Base-by-base conservation (phyloP, 441 rosid species). In the Pelargonium citronellum region DNA sequence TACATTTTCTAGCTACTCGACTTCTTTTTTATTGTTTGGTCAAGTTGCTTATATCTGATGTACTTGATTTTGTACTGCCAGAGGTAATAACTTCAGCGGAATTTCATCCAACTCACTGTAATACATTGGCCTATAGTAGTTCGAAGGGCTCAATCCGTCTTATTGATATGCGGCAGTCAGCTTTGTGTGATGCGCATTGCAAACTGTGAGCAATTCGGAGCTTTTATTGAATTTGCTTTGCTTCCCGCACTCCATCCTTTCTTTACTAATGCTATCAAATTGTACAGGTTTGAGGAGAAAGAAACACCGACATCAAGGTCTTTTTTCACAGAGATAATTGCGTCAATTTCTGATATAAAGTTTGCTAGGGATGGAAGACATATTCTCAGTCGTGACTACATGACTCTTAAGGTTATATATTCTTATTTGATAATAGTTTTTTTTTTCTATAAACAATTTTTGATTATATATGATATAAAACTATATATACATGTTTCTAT, bases 11-110 rank as follows among this genome's bases (percentile, higher is more conserved):
- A 22, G 24, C 24, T 22, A 22, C 24, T 22, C 24, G 24, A 22
- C 24, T 22, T 22, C 24, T 22, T 1, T 22, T 22, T 22, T 22
- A 22, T 22, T 22, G 24, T 24, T 24, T 24, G 30, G 30, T 24
- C 30, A 24, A 24, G 3, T 22, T 24, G 30, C 30, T 24, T 5
- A 19, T 53, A 7, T 53, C 16, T 53, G 15, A 51, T 51, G 16
- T 61, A 49, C 66, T 64, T 74, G 58, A 39, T 19, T 77, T 77
- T 9, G 41, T 81, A 58, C 62, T 75, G 77, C 84, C 95, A 95
- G 99, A 92, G 96, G 99, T 95, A 72, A 92, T 95, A 71, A 95
- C 99, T 62, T 87, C 97, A 73, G 97, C 99, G 55, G 99, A 95
- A 66, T 95, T 95, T 79, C 99, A 95, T 77, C 99, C 99, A 67